Base-by-base conservation (phyloP, 768 basidiomycete species). In the Suillus subaureus region DNA sequence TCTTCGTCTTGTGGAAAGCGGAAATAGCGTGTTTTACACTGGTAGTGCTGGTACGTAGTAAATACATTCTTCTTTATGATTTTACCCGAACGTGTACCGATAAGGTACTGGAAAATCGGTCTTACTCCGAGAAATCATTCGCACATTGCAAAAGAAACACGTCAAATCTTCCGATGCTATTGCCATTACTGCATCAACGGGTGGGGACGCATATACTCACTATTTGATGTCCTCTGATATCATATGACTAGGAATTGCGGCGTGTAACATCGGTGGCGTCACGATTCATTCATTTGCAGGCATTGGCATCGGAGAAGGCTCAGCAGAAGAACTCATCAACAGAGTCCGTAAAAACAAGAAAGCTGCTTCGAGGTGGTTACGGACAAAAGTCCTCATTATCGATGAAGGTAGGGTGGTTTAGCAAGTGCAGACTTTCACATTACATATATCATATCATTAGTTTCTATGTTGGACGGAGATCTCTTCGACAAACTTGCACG, bases 231-330 rank as follows among this genome's bases (percentile, higher is more conserved):
- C 39, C 18, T 26, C 49, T 49, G 43, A 23, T 28, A 57, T 42
- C 52, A 31, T 37, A 18, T 64, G 40, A 7, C 37, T 64, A 90
- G 92, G 92, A 52, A 97, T 99, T 70, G 97, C 97, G 8, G 97
- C 97, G 6, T 97, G 96, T 76, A 98, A 99, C 70, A 96, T 99
- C 60, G 97, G 97, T 12, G 97, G 97, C 47, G 87, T 93, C 28
- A 99, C 97, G 0, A 85, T 99, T 42, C 97, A 99, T 75, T 96
- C 94, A 0, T 99, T 97, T 73, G 88, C 92, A n/a, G 96, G 97
- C 0, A 92, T 97, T 66, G 97, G 97, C 0, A 78, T 97, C 1
- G 97, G 93, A 2, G 77, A 84, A 3, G 94, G 92, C 45, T 75
- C 75, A 12, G 84, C 85, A 0, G 84, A 90, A 0, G 79, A 85